These are phyloP conservation scores for Byssoonygena ceratinophila DNA, from an alignment of 2,329 filamentous ascomycete species.

Conservation along the genomic window DNA sequence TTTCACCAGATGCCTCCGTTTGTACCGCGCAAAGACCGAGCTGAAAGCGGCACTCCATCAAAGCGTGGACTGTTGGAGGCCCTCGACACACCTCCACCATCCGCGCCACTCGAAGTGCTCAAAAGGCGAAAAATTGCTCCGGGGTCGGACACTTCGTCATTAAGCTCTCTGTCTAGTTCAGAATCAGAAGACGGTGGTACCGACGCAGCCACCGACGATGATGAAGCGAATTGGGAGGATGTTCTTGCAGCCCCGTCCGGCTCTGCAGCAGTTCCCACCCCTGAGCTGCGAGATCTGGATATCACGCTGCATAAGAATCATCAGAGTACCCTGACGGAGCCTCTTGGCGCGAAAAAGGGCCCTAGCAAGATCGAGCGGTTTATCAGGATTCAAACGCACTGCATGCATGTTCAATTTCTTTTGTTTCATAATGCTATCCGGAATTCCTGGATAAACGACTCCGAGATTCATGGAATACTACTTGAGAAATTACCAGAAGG, in stretches of 20 bases:
- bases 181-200: conserved; percentile 16
- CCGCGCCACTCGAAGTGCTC: conserved; percentile 10
- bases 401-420: conserved; percentile 75
- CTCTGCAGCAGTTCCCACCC: conserved; percentile 36
- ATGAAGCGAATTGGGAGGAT: conserved; percentile 51
- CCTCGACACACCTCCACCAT: conserved; percentile 11
- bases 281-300: conserved; percentile 57
- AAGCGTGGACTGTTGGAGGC: conserved; percentile 20
- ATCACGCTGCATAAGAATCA: conserved; percentile 51
- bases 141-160: conserved; percentile 30
- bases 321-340: conserved; percentile 53
- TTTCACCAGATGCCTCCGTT: conserved; percentile 44
- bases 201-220: conserved; percentile 52
- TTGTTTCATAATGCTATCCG: conserved; percentile 82
- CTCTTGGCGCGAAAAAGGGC: conserved; percentile 62
- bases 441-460: conserved; percentile 74
- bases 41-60: conserved; percentile 21
- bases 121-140: conserved; percentile 5
- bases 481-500: conserved; percentile 60
- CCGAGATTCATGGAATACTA: conserved; percentile 62
- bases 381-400: conserved; percentile 69
- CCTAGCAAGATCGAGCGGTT: conserved; percentile 74
- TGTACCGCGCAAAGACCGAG: conserved; percentile 34
- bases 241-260: conserved; percentile 33
- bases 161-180: conserved; percentile 24